Conservation (phyloP, 164 flowering plant genomes). For the Liriodendron chinense region DNA sequence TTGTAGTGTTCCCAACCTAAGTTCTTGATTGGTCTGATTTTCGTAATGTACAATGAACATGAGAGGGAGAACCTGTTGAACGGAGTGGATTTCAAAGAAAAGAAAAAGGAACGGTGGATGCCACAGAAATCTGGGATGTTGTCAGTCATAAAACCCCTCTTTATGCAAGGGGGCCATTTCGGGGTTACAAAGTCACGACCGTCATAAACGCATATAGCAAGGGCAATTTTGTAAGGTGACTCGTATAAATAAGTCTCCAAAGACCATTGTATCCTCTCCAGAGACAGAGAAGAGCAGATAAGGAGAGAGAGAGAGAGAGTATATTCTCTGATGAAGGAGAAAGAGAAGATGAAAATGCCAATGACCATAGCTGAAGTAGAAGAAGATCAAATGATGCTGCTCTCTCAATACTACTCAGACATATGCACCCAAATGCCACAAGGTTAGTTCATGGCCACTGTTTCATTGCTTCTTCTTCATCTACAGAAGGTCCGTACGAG, state of each 20-base stretch:
- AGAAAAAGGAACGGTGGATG: too few species aligned
- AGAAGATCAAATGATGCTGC: conserved; percentile 31
- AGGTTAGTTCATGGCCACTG: not conserved
- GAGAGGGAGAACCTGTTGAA: too few species aligned
- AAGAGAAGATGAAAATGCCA: not conserved
- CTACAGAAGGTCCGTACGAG: not conserved
- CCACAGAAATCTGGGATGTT: too few species aligned
- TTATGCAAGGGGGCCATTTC: too few species aligned
- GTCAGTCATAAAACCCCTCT: too few species aligned
- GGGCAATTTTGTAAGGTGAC: not conserved
- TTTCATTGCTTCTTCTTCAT: not conserved
- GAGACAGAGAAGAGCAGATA: not conserved
- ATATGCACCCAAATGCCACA: conserved; percentile 19
- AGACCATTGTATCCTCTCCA: too few species aligned
- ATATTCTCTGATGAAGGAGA: not conserved
- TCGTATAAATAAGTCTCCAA: not conserved
- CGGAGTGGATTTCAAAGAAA: too few species aligned
- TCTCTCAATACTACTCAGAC: conserved; percentile 39
- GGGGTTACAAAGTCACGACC: too few species aligned
- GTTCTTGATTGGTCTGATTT: too few species aligned
- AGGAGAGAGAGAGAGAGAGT: not conserved
- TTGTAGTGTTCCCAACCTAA: too few species aligned
- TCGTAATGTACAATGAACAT: too few species aligned
- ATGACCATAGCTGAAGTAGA: not conserved
- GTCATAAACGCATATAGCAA: not conserved